A percentile compares a stretch with the other conserved stretches of the same genome.
These are phyloP conservation scores for Cinchona pubescens DNA, from an alignment of 257 asterid genomes.

Conservation along the genomic window DNA sequence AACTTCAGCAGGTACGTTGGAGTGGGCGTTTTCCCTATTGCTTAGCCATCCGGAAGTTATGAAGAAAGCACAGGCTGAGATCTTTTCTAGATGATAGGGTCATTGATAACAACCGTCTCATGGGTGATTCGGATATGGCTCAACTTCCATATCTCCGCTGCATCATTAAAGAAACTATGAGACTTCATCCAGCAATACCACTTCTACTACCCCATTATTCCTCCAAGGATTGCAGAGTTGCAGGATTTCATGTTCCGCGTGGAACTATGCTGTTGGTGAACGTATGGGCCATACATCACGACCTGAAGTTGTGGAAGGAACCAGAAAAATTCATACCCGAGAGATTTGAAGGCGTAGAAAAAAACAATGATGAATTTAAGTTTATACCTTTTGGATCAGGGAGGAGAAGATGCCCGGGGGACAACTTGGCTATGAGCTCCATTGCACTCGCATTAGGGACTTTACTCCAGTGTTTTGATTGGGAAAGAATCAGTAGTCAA, in stretches of 20 bases:
- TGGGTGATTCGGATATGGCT: neutral
- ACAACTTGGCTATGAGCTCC: neutral
- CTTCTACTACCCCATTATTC: neutral
- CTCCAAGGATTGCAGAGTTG: neutral
- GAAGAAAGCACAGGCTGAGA: neutral
- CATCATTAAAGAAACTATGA: neutral
- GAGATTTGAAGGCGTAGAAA: neutral
- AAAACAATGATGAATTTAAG: neutral
- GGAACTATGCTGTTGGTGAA: slow-evolving; percentile 2
- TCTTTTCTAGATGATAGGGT: neutral
- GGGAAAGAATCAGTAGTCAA: neutral
- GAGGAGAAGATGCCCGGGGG: neutral
- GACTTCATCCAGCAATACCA: neutral
- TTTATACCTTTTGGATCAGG: neutral
- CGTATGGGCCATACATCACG: neutral
- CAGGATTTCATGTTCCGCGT: neutral
- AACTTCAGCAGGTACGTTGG: neutral
- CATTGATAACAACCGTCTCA: neutral
- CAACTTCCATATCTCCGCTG: neutral
- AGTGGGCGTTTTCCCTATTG: neutral
- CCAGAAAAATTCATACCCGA: neutral
- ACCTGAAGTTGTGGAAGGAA: neutral
- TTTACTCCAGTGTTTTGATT: neutral
- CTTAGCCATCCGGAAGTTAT: neutral
- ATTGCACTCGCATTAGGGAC: neutral